Conservation (phyloP, 2,329 filamentous ascomycete species). For the Hypoxylon sp. region DNA sequence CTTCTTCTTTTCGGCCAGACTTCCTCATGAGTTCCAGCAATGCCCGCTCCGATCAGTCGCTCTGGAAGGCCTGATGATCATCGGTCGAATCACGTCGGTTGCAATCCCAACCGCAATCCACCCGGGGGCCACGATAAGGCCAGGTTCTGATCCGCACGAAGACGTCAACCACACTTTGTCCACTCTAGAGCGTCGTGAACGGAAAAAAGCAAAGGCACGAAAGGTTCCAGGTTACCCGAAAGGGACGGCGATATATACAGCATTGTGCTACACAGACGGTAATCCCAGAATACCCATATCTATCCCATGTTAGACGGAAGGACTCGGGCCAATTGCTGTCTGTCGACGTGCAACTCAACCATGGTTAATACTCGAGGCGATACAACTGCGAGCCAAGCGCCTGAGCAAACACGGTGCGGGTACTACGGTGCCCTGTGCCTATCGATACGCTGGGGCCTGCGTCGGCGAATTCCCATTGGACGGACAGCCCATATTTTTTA, state of each 20-base stretch:
- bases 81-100: background rate
- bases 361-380: background rate
- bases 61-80: background rate
- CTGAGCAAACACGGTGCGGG: constrained; percentile 21
- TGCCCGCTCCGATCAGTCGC: background rate
- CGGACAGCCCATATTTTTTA: background rate
- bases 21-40: background rate
- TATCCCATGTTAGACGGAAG: background rate
- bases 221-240: too few species aligned
- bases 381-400: constrained; percentile 15
- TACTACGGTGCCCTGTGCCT: constrained; percentile 9
- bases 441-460: background rate
- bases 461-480: constrained; percentile 15
- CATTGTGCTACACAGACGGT: background rate
- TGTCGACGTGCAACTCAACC: constrained; percentile 7
- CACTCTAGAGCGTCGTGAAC: background rate
- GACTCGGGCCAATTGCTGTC: constrained; percentile 6
- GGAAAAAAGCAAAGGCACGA: background rate
- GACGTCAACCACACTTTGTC: background rate
- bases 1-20: too few species aligned
- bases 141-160: background rate
- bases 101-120: background rate
- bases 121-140: background rate
- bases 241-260: too few species aligned
- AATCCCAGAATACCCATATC: too few species aligned